Evolutionary conservation across 78 protist genomes (phyloP), one percentile per base, ranked within the genome.

Genomic region (Dictyostelium intermedium): DNA sequence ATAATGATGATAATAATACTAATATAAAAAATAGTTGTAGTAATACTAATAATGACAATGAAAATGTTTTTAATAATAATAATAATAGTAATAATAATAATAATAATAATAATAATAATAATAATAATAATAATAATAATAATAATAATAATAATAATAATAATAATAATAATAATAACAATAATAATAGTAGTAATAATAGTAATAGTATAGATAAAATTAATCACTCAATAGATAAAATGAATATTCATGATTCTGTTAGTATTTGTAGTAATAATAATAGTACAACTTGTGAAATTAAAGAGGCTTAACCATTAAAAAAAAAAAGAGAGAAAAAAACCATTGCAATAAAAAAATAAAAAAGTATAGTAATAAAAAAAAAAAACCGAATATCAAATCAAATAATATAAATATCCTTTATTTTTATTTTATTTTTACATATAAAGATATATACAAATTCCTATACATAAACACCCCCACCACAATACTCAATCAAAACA

Each of bases 261-360:
- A 56, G 66, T 56, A 56, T 56, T 56, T 56, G 66, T 56, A 56
- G 66, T 20, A 56, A 56, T 56, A 56, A 56, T 56, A 56, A 56
- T 56, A 56, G 66, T 66, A 66, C 74, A 66, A 66, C 74, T 66
- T 66, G 74, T 66, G 74, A 66, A 66, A 66, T 66, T 66, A 66
- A 66, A 66, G 74, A 66, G 18, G 74, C 74, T 66, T 66, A 66
- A 66, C 6, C n/a, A 18, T 56, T 20, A 14, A 4, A 20, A 56
- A 56, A 20, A 56, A 56, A 56, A 50, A 50, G 11, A 13, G 14
- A 50, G 18, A 53, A 53, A 56, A 56, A 56, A 20, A 56, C 43
- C 43, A 39, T 39, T 4, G 2, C 4, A 56, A 56, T 20, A 56
- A 20, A 3, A 56, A 56, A 56, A 56, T 20, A 56, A 56, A 53